Percentiles rank a stretch among this genome's conserved stretches.
Evolutionary conservation across 2,329 filamentous ascomycete genomes (phyloP).

Genomic region (Apiospora sp.): DNA sequence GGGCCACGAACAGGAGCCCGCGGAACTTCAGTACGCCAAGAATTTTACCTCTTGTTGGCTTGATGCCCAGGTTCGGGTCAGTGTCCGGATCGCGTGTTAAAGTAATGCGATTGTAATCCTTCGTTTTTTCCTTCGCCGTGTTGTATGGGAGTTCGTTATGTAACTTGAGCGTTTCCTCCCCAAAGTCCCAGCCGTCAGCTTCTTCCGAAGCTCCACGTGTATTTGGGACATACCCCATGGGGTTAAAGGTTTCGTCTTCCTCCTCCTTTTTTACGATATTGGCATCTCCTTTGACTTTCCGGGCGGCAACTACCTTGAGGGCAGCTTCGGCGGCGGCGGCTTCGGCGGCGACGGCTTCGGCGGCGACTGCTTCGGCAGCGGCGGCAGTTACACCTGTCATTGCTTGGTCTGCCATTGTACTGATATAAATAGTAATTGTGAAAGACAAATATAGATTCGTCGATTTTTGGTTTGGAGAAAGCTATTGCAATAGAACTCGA

Average conservation of each 20-base stretch:
- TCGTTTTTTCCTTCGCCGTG: background rate
- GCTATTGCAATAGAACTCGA: background rate
- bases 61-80: background rate
- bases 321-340: too few relatives aligned
- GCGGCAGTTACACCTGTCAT: background rate
- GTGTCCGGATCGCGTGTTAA: background rate
- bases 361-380: background rate
- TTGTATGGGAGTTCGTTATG: background rate
- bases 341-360: background rate
- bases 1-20: background rate
- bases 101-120: background rate
- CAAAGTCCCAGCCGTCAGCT: background rate
- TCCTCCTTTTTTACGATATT: background rate
- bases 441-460: background rate
- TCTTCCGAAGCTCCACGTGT: background rate
- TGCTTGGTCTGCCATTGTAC: background rate
- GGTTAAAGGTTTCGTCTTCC: background rate
- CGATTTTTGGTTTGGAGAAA: background rate
- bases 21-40: constrained; percentile 4
- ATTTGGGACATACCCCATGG: background rate
- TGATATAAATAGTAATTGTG: background rate
- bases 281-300: too few relatives aligned
- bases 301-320: too few relatives aligned
- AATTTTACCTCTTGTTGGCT: constrained; percentile 3
- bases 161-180: background rate